Base-by-base conservation (phyloP, 2,329 filamentous ascomycete genomes). In the Dichotomopilus funicola region DNA sequence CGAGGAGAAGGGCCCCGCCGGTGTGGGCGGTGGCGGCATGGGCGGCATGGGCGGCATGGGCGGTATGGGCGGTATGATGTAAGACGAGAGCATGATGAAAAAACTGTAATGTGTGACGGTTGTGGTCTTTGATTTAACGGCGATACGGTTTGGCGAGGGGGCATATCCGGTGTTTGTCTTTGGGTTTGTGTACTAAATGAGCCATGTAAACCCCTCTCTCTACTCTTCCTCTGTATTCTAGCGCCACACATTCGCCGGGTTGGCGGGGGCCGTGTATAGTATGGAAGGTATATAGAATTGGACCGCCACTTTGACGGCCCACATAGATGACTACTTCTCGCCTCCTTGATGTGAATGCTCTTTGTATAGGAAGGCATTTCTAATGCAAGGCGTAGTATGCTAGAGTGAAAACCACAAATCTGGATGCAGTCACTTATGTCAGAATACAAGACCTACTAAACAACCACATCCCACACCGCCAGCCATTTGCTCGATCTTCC, bases 1-100 rank as follows among this genome's bases (percentile, higher is more conserved):
- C 53, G 92, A 97, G 73, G 91, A 96, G 73, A 96, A 96, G 87
- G 19, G 19, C 19, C 81, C 78, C 4, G 4, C 36, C 7, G 54
- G 43, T 19, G 54, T 49, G 50, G 81, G 82, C 61, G 87, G 86
- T 79, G 34, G 33, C 44, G 84, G 82, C 60, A 85, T 84, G 80
- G 83, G 82, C 43, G 83, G 82, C 63, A 89, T 89, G 85, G 78
- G 78, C 31, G 78, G 77, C 47, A 79, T 73, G 71, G 71, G 72
- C 9, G 50, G 50, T 12, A 52, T 73, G 71, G 71, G 72, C 11
- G 51, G 51, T 3, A 53, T 82, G 79, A 82, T 82, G 79, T 82
- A 79, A 79, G 66, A 70, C 41, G 40, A 51, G 54, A 50, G 56
- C 33, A 47, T 31, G 8, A 27, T 27, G 19, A 27, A 27, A 27